Evolutionary conservation across 106 monocot species (phyloP), one percentile per base, ranked within the genome.

Genomic region (Dioscorea dumetorum): DNA sequence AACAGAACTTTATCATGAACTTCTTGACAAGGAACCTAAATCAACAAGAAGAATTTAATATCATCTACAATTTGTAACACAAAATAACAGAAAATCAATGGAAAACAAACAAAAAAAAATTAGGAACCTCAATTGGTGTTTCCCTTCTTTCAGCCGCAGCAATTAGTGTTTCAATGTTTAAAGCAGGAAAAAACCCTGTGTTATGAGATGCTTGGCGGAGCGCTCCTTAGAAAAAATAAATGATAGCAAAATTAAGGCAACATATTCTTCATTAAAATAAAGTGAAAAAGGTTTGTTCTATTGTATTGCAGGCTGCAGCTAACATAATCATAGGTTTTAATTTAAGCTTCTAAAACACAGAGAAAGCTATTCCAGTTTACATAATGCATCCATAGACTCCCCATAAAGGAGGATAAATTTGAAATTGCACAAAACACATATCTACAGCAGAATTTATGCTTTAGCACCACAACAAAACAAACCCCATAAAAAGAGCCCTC

Each of bases 81-180:
- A 78, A 54, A 48, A 20, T 65, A 49, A 66, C 13, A 48, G 16
- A 49, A 48, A 19, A 16, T n/a, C 12, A 12, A 48, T 48, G 14
- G 65, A n/a, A 49, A 7, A 66, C 0, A 41, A 41, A n/a, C n/a
- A n/a, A 5, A 41, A 41, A 41, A 41, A 41, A 41, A 41, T 41
- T 52, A 70, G 33, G 41, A 33, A 92, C 97, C 84, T 90, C 90
- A 51, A 99, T 87, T 34, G 79, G 92, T 63, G 92, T 80, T 64
- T 99, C 92, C 65, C 92, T 87, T 83, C 71, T 78, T 87, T 92
- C 92, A 79, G 97, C 97, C 41, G 97, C 97, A 2, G 90, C 86
- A 77, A 99, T 87, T 61, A 99, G 85, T 22, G 97, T 99, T 74
- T 90, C 97, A 67, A 93, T 99, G 63, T 93, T 99, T 62, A 99